phyloP scores from a whole-genome alignment of 805 yeast genomes.

The Starmerella khaoyaiensis region DNA sequence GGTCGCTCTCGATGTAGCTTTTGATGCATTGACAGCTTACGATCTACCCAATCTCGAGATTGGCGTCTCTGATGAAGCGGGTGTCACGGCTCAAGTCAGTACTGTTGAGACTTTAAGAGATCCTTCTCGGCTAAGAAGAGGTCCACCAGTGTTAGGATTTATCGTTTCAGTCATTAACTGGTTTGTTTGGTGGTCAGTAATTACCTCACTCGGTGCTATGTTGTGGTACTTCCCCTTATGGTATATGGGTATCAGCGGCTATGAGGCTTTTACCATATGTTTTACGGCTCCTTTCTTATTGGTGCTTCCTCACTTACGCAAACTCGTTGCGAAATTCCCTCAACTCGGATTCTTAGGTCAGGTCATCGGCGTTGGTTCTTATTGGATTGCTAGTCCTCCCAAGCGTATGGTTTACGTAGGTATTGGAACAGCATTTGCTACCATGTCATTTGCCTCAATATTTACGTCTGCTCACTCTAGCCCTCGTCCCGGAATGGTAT shows the following conservation, averaged over 20 bases:
- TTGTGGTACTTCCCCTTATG: conserved; percentile 97
- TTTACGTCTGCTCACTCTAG: conserved; percentile 30
- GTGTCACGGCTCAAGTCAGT: conserved; percentile 18
- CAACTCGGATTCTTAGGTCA: conserved; percentile 43
- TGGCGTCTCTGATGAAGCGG: conserved; percentile 25
- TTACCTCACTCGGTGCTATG: conserved; percentile 69
- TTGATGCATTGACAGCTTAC: conserved; percentile 63
- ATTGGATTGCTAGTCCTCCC: conserved; percentile 53
- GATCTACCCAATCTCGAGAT: conserved; percentile 60
- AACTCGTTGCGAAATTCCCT: conserved; percentile 35
- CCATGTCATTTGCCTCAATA: conserved; percentile 47
- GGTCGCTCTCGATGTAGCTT: conserved; percentile 68
- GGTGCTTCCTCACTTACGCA: conserved; percentile 34
- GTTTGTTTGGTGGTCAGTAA: conserved; percentile 71
- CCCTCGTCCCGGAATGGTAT: conserved; percentile 22
- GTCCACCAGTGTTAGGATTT: conserved; percentile 25
- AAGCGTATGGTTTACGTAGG: conserved; percentile 52
- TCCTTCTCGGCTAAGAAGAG: conserved; percentile 18
- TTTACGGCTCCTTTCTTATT: conserved; percentile 43
- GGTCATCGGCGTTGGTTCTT: conserved; percentile 63
- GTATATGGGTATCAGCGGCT: conserved; percentile 96
- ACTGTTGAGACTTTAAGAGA: conserved; percentile 14
- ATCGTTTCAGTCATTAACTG: conserved; percentile 40
- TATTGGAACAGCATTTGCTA: conserved; percentile 51
- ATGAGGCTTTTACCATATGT: conserved; percentile 41